Percentiles rank a stretch among this genome's conserved stretches.
Evolutionary conservation across 208 protist species (phyloP).

Genomic region (Borovskyia barvae): DNA sequence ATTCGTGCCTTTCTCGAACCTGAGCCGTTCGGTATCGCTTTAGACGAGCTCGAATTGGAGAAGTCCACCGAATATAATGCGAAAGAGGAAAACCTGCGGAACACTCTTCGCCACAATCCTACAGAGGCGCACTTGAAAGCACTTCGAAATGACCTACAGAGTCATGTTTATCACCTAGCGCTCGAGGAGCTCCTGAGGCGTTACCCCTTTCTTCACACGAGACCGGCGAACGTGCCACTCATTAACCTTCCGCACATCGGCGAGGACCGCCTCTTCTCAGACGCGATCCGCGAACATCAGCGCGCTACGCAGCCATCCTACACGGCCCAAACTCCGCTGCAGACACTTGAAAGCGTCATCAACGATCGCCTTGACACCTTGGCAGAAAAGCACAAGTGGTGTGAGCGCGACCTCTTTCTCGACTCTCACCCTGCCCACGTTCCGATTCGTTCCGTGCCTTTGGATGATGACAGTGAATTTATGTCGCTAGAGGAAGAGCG

Average conservation of each 20-base stretch:
- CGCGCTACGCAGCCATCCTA: neutral
- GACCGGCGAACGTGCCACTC: constrained; percentile 29
- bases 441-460: constrained; percentile 16
- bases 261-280: constrained; percentile 29
- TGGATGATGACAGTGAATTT: constrained; percentile 29
- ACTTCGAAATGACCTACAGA: constrained; percentile 31
- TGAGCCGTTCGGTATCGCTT: constrained; percentile 39
- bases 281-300: constrained; percentile 13
- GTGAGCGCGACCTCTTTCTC: constrained; percentile 38
- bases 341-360: constrained; percentile 13
- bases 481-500: constrained; percentile 1
- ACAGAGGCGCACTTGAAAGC: neutral
- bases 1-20: constrained; percentile 36
- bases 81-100: constrained; percentile 21
- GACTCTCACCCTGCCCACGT: constrained; percentile 18
- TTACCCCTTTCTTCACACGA: constrained; percentile 30
- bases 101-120: neutral
- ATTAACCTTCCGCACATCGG: constrained; percentile 18
- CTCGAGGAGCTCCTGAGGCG: constrained; percentile 22
- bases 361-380: constrained; percentile 30
- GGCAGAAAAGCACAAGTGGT: constrained; percentile 22
- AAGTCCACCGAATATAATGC: constrained; percentile 28
- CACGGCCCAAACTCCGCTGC: constrained; percentile 1
- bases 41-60: constrained; percentile 39
- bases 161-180: constrained; percentile 49